Percentiles rank a stretch among this genome's conserved stretches.
phyloP scores from a whole-genome alignment of 2,329 filamentous ascomycete genomes.

The Thermoascus crustaceus region DNA sequence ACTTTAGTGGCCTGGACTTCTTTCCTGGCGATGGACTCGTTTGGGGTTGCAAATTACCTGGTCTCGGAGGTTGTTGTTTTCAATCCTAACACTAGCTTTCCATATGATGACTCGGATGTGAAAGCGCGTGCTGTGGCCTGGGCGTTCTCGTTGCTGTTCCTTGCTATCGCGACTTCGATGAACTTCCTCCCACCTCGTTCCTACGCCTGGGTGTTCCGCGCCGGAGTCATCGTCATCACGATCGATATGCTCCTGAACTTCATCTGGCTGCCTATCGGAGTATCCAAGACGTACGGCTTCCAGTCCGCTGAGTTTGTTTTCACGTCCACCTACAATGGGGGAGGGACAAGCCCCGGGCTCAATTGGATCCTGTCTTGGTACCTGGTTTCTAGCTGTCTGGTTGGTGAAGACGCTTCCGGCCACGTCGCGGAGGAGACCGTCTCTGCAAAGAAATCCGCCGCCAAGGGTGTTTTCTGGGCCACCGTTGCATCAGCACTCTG shows the following conservation, averaged over 20 bases:
- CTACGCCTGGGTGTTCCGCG: slow-evolving; percentile 37
- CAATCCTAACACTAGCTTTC: slow-evolving; percentile 25
- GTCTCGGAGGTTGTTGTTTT: slow-evolving; percentile 35
- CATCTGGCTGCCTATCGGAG: slow-evolving; percentile 41
- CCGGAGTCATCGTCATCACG: slow-evolving; percentile 33
- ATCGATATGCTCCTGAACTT: slow-evolving; percentile 41
- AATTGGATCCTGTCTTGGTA: slow-evolving; percentile 25
- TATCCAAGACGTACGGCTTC: slow-evolving; percentile 38
- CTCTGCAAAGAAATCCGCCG: slow-evolving; percentile 21
- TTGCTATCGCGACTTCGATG: slow-evolving; percentile 21
- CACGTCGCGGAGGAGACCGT: slow-evolving; percentile 24
- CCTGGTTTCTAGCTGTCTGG: slow-evolving; percentile 18
- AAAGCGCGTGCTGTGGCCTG: slow-evolving; percentile 38
- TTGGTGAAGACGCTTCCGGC: slow-evolving; percentile 22
- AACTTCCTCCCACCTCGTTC: slow-evolving; percentile 31
- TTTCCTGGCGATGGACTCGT: slow-evolving; percentile 18
- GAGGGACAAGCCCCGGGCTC: slow-evolving; percentile 14
- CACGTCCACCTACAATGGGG: slow-evolving; percentile 8
- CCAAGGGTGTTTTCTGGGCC: slow-evolving; percentile 22
- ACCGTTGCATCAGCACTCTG: slow-evolving; percentile 21
- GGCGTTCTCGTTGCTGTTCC: slow-evolving; percentile 29
- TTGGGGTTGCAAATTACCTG: slow-evolving; percentile 20
- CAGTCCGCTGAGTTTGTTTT: slow-evolving; percentile 37
- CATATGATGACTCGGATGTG: slow-evolving; percentile 32
- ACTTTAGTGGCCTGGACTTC: slow-evolving; percentile 48